phyloP scores from a whole-genome alignment of 2,329 filamentous ascomycete species.

The Pyrenophora graminea region DNA sequence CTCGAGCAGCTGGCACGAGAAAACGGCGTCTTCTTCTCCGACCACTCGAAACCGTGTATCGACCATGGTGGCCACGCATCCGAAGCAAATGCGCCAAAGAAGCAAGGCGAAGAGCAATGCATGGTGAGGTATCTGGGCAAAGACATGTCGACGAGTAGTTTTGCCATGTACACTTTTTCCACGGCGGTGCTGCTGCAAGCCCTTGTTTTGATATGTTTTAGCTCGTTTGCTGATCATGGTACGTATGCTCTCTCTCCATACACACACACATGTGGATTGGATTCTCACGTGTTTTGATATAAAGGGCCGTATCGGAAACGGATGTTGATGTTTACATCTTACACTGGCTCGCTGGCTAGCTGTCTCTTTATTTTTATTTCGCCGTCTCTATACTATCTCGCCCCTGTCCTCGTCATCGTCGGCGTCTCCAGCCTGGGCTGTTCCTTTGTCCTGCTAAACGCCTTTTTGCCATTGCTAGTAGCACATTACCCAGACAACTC shows the following conservation, averaged over 20 bases:
- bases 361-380: conserved; percentile 80
- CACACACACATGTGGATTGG: background rate
- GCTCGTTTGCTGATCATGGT: conserved; percentile 89
- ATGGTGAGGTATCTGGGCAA: conserved; percentile 76
- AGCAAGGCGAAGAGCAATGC: conserved; percentile 61
- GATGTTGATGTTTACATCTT: conserved; percentile 78
- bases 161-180: conserved; percentile 95
- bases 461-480: conserved; percentile 85
- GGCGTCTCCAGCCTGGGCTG: conserved; percentile 90
- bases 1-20: conserved; percentile 89
- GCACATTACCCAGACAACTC: conserved; percentile 68
- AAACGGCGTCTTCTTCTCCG: conserved; percentile 79
- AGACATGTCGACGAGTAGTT: conserved; percentile 87
- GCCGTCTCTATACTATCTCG: conserved; percentile 76
- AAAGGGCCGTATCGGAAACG: conserved; percentile 73
- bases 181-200: conserved; percentile 84
- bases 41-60: conserved; percentile 73
- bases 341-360: conserved; percentile 74
- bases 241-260: conserved; percentile 43
- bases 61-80: conserved; percentile 43
- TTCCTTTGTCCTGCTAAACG: conserved; percentile 95
- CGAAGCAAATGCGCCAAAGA: conserved; percentile 15
- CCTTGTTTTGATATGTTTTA: conserved; percentile 88
- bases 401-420: conserved; percentile 77
- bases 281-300: background rate